These are phyloP conservation scores for Penicillium antarcticum DNA, from an alignment of 495 filamentous ascomycete species.

Conservation along the genomic window DNA sequence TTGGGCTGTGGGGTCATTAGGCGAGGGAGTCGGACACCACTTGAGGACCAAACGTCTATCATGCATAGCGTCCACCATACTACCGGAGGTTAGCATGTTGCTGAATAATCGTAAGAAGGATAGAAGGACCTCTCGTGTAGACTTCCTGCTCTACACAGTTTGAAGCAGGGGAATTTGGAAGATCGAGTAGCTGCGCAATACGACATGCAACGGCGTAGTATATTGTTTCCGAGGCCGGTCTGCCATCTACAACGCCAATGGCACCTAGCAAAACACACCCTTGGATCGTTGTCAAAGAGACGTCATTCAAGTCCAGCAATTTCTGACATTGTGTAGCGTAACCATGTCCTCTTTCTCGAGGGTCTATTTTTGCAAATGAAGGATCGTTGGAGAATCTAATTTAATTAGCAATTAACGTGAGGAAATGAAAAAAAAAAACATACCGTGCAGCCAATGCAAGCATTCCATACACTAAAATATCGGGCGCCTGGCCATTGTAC, in stretches of 20 bases:
- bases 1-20: constrained; percentile 18
- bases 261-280: constrained; percentile 36
- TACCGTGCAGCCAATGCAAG: constrained; percentile 32
- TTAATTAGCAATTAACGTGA: not conserved
- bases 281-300: constrained; percentile 35
- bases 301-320: constrained; percentile 26
- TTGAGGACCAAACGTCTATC: constrained; percentile 42
- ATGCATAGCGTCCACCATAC: constrained; percentile 43
- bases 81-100: constrained; percentile 1
- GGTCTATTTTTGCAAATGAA: constrained; percentile 18
- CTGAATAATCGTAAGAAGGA: not conserved
- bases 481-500: constrained; percentile 9
- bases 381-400: constrained; percentile 25
- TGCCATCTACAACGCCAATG: constrained; percentile 17
- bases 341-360: constrained; percentile 17
- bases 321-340: constrained; percentile 20
- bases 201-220: constrained; percentile 21
- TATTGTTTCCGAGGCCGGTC: constrained; percentile 12
- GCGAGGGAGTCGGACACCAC: constrained; percentile 30
- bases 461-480: constrained; percentile 25
- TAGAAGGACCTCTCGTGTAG: constrained; percentile 24
- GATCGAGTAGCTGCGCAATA: constrained; percentile 20
- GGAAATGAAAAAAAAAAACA: not conserved
- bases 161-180: constrained; percentile 9
- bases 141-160: constrained; percentile 14